Evolutionary conservation across 2,329 filamentous ascomycete genomes (phyloP).

Genomic region (Aspergillus novofumigatus): DNA sequence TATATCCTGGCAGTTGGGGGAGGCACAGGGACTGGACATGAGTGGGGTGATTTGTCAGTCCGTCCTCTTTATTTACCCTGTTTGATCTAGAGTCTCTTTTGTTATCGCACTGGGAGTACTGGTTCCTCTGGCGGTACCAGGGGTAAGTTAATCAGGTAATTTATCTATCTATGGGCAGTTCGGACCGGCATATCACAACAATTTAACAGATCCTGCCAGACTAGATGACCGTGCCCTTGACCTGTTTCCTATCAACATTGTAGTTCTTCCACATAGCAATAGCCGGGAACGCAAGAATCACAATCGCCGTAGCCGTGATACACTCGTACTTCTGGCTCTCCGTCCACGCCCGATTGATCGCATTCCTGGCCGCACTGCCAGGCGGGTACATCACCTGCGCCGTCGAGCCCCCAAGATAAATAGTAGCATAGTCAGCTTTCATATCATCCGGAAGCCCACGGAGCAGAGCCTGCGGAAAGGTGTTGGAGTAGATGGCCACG

Average conservation of each 20-base stretch:
- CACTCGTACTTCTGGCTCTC: conserved; percentile 32
- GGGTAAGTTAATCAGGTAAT: too few relatives aligned
- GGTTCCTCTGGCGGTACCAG: too few relatives aligned
- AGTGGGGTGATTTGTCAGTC: too few relatives aligned
- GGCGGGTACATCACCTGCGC: conserved; percentile 27
- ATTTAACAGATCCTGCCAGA: too few relatives aligned
- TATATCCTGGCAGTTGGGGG: too few relatives aligned
- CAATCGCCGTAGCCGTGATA: conserved; percentile 32
- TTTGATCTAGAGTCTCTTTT: too few relatives aligned
- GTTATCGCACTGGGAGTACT: too few relatives aligned
- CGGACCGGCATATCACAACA: too few relatives aligned
- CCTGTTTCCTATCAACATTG: conserved; percentile 37
- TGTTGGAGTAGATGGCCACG: conserved; percentile 54
- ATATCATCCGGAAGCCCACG: conserved; percentile 40
- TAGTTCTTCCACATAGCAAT: conserved; percentile 39
- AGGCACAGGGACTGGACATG: too few relatives aligned
- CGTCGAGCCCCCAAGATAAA: conserved; percentile 25
- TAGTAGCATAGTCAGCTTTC: conserved; percentile 14
- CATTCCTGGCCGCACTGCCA: conserved; percentile 26
- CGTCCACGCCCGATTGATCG: conserved; percentile 38
- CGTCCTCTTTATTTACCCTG: too few relatives aligned
- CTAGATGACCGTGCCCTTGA: conserved; percentile 32
- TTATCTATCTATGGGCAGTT: too few relatives aligned
- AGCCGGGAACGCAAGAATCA: conserved; percentile 30
- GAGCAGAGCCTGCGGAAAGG: conserved; percentile 48